These are phyloP conservation scores for Yamadazyma diospyri DNA, from an alignment of 1,139 yeast species.

Conservation along the genomic window DNA sequence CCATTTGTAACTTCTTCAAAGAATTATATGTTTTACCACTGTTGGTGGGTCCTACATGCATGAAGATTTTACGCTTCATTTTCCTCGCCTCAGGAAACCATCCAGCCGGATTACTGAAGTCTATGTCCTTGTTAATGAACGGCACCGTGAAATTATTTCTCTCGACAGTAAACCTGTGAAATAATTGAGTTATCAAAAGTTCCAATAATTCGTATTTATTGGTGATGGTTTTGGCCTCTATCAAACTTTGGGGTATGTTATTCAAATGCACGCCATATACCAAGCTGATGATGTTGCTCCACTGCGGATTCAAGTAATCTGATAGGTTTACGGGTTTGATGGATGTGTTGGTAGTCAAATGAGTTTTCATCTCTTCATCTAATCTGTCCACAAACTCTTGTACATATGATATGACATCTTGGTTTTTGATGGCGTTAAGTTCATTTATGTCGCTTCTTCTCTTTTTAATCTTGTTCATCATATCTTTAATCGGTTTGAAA, in stretches of 20 bases:
- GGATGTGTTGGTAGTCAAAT: neutral
- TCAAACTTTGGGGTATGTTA: constrained; percentile 19
- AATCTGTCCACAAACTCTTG: constrained; percentile 3
- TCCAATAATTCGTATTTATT: constrained; percentile 19
- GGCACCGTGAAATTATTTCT: constrained; percentile 15
- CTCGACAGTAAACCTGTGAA: constrained; percentile 22
- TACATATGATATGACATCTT: neutral
- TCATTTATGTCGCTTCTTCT: neutral
- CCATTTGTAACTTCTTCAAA: constrained; percentile 59
- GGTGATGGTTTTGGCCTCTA: constrained; percentile 16
- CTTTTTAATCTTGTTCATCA: constrained; percentile 1
- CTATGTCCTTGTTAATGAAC: constrained; percentile 26
- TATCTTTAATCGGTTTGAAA: constrained; percentile 1
- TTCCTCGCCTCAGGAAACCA: constrained; percentile 89
- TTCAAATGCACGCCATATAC: constrained; percentile 19
- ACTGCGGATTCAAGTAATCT: constrained; percentile 31
- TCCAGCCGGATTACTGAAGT: constrained; percentile 69
- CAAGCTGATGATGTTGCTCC: constrained; percentile 19
- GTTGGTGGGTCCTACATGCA: constrained; percentile 98
- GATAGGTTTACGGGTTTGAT: constrained; percentile 7
- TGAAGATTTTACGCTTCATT: constrained; percentile 68
- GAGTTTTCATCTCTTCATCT: constrained; percentile 3
- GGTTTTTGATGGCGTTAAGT: neutral
- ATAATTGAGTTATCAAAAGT: constrained; percentile 21
- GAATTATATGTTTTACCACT: constrained; percentile 95